Base-by-base conservation (phyloP, 768 basidiomycete species). In the Mrakia hoshinonis region DNA sequence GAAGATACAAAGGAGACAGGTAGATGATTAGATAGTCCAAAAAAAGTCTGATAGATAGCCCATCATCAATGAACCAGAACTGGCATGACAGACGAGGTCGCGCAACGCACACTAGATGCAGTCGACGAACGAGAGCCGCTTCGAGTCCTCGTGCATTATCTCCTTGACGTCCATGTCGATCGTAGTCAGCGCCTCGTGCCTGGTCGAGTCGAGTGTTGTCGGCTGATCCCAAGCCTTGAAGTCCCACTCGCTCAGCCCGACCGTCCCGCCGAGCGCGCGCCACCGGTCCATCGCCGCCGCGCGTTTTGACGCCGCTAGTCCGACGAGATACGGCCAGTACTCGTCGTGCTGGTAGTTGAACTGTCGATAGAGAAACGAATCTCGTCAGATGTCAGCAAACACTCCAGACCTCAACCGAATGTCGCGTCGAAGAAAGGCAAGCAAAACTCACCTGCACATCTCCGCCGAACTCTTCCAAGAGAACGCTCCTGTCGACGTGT, bases 301-400 rank as follows among this genome's bases (percentile, higher is more conserved):
- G 3, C 67, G 67, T 22, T 60, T 58, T 26, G 43, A 43, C 24
- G 52, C 67, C 9, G 54, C 54, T 18, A 68, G 54, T 11, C 43
- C 29, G 39, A 29, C 38, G 34, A 68, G 54, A 26, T 68, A 68
- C 5, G 67, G 67, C 38, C 39, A 60, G 54, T 68, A 68, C 31
- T 39, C 55, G 26, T n/a, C n/a, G 54, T 68, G 67, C 24, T 46
- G 26, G 55, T 68, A 68, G 3, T 46, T 29, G 67, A 46, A 68
- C 67, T 68, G 55, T 24, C 11, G 47, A 24, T 20, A 1, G 18
- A 20, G 6, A 10, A n/a, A 11, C 24, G 38, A 43, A 46, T n/a
- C 22, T 11, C 11, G 11, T 20, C 26, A 34, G 26, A n/a, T 31
- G 49, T 47, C 20, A 36, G 49, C 39, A 48, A 46, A 4, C 38